phyloP scores from a whole-genome alignment of 768 basidiomycete species.

The Leccinum imitatum region DNA sequence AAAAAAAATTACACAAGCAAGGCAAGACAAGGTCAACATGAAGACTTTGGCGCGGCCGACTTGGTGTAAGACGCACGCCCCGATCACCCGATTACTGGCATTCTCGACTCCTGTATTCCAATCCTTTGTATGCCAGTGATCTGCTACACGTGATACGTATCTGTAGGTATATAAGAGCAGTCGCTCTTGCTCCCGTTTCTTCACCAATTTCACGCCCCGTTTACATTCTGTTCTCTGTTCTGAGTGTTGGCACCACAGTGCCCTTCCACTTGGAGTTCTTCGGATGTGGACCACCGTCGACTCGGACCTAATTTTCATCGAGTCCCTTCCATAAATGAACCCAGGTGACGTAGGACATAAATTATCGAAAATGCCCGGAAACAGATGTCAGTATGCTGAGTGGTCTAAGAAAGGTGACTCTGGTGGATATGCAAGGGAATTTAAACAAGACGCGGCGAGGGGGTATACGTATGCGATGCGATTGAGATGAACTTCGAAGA shows the following conservation, averaged over 20 bases:
- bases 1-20: not conserved
- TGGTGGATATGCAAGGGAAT: not conserved
- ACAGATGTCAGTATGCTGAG: not conserved
- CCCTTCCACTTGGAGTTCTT: not conserved
- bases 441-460: not conserved
- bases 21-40: not conserved
- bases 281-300: not conserved
- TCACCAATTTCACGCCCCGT: too few species aligned
- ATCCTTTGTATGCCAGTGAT: too few species aligned
- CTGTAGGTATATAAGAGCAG: too few species aligned
- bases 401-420: not conserved
- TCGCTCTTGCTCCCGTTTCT: too few species aligned
- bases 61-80: too few species aligned
- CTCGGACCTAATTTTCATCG: not conserved
- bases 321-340: not conserved
- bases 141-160: too few species aligned
- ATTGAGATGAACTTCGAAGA: not conserved
- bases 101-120: too few species aligned
- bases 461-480: conserved; percentile 5
- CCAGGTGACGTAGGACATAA: not conserved
- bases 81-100: too few species aligned
- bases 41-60: not conserved
- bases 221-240: too few species aligned
- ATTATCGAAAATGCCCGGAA: not conserved
- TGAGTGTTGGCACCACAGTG: too few species aligned